Evolutionary conservation across 2,329 filamentous ascomycete genomes (phyloP).

Genomic region (Nothophoma quercina): DNA sequence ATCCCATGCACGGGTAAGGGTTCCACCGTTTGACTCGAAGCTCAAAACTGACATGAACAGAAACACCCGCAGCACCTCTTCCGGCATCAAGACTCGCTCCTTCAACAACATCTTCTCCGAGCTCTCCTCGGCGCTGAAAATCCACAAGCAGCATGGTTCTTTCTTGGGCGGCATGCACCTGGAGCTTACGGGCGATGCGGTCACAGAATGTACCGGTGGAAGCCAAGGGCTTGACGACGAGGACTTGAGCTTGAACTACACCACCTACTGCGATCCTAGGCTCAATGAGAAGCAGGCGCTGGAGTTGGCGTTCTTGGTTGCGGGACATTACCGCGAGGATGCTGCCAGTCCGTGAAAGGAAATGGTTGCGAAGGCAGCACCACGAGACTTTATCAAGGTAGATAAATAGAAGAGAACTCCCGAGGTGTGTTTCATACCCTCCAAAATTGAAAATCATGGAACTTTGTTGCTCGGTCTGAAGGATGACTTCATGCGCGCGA

Average conservation of each 20-base stretch:
- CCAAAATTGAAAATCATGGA: background rate
- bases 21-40: background rate
- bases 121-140: slow-evolving; percentile 79
- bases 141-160: slow-evolving; percentile 83
- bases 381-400: background rate
- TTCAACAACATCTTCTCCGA: slow-evolving; percentile 92
- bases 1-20: slow-evolving; percentile 88
- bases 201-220: slow-evolving; percentile 94
- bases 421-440: background rate
- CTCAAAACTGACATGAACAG: slow-evolving; percentile 33
- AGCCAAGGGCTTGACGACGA: slow-evolving; percentile 87
- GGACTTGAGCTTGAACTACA: slow-evolving; percentile 89
- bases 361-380: too few relatives aligned
- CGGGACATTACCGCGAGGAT: slow-evolving; percentile 74
- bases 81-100: slow-evolving; percentile 88
- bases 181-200: slow-evolving; percentile 92
- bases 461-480: background rate
- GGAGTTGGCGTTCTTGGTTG: slow-evolving; percentile 92
- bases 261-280: slow-evolving; percentile 92
- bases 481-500: slow-evolving; percentile 13
- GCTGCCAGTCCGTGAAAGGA: slow-evolving; percentile 7
- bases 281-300: slow-evolving; percentile 98
- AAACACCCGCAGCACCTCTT: slow-evolving; percentile 70
- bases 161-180: slow-evolving; percentile 94
- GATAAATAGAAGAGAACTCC: background rate